Evolutionary conservation across 1,284 basidiomycete genomes (phyloP), one percentile per base, ranked within the genome.

Genomic region (Albatrellus sp.): DNA sequence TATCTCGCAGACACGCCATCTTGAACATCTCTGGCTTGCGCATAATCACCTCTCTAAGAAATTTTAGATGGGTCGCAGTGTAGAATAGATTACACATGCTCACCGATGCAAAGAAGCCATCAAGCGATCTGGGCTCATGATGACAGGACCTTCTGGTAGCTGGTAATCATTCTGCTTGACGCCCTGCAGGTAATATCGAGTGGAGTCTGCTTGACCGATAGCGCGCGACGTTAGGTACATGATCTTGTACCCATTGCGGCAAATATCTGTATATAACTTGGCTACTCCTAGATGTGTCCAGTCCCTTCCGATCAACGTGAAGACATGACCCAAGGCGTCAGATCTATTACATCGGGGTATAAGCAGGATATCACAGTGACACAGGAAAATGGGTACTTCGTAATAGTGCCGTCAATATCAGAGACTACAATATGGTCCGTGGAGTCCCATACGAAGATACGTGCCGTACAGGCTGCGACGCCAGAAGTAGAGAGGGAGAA

Each of bases 1-100:
- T 97, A 63, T 99, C 96, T 33, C 93, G 75, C 51, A 99, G 66
- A 64, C 93, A 98, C 2, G 96, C 94, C 96, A 99, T 99, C 70
- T 99, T 99, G 76, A 99, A 99, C 28, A 98, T 79, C 60, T 99
- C 96, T 0, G 96, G 96, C 65, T 98, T 98, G 33, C 93, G 82
- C 82, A 96, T 86, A 56, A 97, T 93, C n/a, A 97, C 92, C 64
- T 97, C 92, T 3, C 90, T 91, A 31, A 37, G 38, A 7, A 20
- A 12, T 19, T 13, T 20, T 13, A 17, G 31, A 35, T 35, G 13
- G 16, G 9, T 35, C 16, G 16, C 3, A 9, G 34, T 5, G 34
- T 35, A 35, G 16, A 44, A 14, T 33, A 44, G 38, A 42, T 10
- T 14, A 28, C 46, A 31, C 16, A 5, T 11, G 56, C 77, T 54